Evolutionary conservation across 805 yeast species (phyloP).

Genomic region (Wickerhamomyces queroliae): DNA sequence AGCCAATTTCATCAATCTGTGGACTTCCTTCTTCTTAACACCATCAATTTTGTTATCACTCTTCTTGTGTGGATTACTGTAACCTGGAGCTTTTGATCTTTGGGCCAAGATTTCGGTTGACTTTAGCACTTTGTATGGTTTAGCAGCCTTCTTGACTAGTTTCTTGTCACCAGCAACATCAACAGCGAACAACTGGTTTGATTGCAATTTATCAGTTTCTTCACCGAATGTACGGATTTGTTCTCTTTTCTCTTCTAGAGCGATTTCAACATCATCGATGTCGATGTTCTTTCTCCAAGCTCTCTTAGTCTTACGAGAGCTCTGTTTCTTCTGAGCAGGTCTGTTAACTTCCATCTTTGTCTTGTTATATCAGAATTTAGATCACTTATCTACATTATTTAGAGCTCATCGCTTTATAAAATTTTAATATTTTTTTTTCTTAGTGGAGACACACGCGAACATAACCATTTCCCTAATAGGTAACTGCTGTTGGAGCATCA

Average conservation of each 20-base stretch:
- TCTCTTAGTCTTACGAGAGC: constrained; percentile 87
- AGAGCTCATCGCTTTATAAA: constrained; percentile 4
- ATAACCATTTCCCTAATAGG: not conserved
- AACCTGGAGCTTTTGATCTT: constrained; percentile 72
- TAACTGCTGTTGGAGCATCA: too few relatives aligned
- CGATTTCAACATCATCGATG: constrained; percentile 67
- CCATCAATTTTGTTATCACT: constrained; percentile 45
- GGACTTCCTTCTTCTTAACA: constrained; percentile 57
- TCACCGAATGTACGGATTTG: constrained; percentile 48
- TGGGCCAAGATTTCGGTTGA: constrained; percentile 51
- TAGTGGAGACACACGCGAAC: not conserved
- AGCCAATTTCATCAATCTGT: constrained; percentile 64
- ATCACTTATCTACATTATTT: not conserved
- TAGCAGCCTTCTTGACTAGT: constrained; percentile 32
- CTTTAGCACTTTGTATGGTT: constrained; percentile 31
- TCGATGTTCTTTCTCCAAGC: constrained; percentile 94
- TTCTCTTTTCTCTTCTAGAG: constrained; percentile 65
- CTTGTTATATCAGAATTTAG: not conserved
- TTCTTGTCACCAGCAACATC: constrained; percentile 62
- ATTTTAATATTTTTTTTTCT: not conserved
- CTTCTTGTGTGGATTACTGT: constrained; percentile 35
- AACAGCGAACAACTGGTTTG: constrained; percentile 49
- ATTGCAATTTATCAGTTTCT: constrained; percentile 33
- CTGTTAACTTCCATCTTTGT: constrained; percentile 36
- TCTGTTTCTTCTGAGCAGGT: constrained; percentile 59